A percentile compares a stretch with the other conserved stretches of the same genome.
Evolutionary conservation across 305 asterid species (phyloP).

Genomic region (Nicotiana rustica): DNA sequence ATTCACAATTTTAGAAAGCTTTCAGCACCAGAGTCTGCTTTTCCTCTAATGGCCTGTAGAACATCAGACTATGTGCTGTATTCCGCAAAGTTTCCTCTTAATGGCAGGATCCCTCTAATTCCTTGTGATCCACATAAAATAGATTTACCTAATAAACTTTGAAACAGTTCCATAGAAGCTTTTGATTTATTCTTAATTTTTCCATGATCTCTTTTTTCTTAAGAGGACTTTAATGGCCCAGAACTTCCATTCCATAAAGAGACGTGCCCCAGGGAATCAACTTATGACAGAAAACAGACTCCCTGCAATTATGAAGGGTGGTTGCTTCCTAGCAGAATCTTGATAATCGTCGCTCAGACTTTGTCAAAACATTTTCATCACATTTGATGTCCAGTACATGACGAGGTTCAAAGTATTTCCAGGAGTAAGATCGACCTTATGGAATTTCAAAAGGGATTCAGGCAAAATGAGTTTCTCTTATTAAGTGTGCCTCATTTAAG

Average conservation of each 20-base stretch:
- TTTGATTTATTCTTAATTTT: neutral
- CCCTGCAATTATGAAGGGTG: conserved; percentile 17
- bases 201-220: neutral
- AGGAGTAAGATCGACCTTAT: neutral
- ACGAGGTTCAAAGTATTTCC: neutral
- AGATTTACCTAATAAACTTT: neutral
- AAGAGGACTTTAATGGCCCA: neutral
- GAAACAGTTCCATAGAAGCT: neutral
- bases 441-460: neutral
- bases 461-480: neutral
- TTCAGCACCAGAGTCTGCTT: neutral
- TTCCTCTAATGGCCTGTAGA: conserved; percentile 1
- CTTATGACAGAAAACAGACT: neutral
- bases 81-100: neutral
- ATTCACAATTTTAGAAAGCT: neutral
- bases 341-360: neutral
- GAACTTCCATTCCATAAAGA: neutral
- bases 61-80: neutral
- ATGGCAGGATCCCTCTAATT: neutral
- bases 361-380: neutral
- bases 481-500: neutral
- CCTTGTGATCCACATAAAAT: conserved; percentile 17
- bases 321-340: conserved; percentile 18
- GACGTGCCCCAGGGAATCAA: neutral
- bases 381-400: conserved; percentile 24